phyloP scores from a whole-genome alignment of 1,284 basidiomycete species.

The Paramarasmius palmivorus region DNA sequence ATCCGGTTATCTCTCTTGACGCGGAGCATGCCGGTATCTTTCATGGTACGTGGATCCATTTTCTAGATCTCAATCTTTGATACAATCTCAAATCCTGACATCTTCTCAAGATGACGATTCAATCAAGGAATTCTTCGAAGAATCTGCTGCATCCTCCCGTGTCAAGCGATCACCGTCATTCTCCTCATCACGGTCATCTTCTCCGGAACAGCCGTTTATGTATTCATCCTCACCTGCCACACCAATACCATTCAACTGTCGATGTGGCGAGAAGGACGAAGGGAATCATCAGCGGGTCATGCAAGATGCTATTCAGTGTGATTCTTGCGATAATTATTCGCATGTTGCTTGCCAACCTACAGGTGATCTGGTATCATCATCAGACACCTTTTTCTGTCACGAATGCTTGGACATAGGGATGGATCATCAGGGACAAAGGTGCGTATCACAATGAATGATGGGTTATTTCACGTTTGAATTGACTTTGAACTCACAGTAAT shows the following conservation, averaged over 20 bases:
- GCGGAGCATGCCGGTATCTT: background rate
- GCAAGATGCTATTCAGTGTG: conserved; percentile 20
- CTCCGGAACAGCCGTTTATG: background rate
- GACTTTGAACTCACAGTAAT: background rate
- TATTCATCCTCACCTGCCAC: background rate
- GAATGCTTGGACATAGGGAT: background rate
- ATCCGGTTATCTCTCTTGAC: background rate
- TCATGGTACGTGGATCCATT: too few species aligned
- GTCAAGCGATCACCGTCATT: background rate
- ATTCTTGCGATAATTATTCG: conserved; percentile 21
- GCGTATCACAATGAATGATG: conserved; percentile 10
- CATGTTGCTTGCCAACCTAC: conserved; percentile 27
- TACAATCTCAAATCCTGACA: too few species aligned
- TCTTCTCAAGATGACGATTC: too few species aligned
- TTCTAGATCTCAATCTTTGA: too few species aligned
- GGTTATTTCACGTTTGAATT: conserved; percentile 16
- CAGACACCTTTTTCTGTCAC: background rate
- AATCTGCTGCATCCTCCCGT: background rate
- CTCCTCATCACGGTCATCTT: background rate
- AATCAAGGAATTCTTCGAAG: too few species aligned
- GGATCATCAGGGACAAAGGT: background rate
- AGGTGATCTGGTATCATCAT: conserved; percentile 11
- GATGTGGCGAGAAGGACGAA: background rate
- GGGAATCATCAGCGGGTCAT: background rate
- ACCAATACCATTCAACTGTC: background rate